phyloP scores from a whole-genome alignment of 1,284 basidiomycete genomes.

The Malassezia globosa region DNA sequence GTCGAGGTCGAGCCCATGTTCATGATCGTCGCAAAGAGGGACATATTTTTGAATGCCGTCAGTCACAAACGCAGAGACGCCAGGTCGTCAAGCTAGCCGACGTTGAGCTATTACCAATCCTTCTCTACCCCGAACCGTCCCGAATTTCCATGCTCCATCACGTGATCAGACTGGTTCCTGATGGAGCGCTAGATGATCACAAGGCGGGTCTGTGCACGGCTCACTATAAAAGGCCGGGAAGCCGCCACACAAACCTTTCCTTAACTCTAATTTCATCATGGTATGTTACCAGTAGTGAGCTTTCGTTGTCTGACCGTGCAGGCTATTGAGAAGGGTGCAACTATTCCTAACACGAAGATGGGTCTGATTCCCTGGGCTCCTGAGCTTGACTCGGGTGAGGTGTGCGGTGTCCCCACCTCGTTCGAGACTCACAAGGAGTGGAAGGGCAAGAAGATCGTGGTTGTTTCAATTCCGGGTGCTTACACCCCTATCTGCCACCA shows the following conservation, averaged over 20 bases:
- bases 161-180: conserved; percentile 3
- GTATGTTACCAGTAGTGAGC: not conserved
- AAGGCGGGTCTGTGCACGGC: not conserved
- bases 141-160: conserved; percentile 18
- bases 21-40: conserved; percentile 11
- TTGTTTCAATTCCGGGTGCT: conserved; percentile 66
- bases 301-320: not conserved
- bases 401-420: conserved; percentile 46
- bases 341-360: conserved; percentile 58
- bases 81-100: not conserved
- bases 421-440: conserved; percentile 54
- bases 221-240: not conserved
- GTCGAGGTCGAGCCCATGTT: conserved; percentile 6
- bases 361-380: conserved; percentile 57
- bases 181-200: not conserved
- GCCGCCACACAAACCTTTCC: not conserved
- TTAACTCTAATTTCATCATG: not conserved
- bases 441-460: conserved; percentile 72
- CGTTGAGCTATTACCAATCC: not conserved
- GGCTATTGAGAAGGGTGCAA: conserved; percentile 51
- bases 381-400: conserved; percentile 55
- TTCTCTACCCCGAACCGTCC: conserved; percentile 15
- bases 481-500: conserved; percentile 46
- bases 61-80: conserved; percentile 3
- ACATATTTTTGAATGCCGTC: conserved; percentile 9